phyloP scores from a whole-genome alignment of 1,139 yeast genomes.

The Debaryomyces robertsiae region DNA sequence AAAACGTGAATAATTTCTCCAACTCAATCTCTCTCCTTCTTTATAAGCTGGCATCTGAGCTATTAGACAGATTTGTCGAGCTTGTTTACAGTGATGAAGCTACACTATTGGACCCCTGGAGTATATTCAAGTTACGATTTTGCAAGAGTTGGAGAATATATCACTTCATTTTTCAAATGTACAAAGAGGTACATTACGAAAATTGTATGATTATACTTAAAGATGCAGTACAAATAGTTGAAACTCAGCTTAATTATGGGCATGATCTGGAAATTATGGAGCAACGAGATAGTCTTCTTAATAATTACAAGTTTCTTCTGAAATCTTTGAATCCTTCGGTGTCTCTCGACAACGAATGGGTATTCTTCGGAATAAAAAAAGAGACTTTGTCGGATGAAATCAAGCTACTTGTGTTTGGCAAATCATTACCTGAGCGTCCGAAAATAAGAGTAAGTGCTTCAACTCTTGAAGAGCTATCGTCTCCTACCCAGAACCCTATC shows the following conservation, averaged over 20 bases:
- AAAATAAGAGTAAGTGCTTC: constrained; percentile 1
- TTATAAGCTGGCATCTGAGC: constrained; percentile 21
- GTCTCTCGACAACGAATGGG: constrained; percentile 6
- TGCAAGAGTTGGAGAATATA: constrained; percentile 20
- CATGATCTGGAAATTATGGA: constrained; percentile 6
- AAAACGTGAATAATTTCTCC: constrained; percentile 13
- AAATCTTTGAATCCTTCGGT: constrained; percentile 1
- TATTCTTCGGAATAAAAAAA: constrained; percentile 5
- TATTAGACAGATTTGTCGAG: constrained; percentile 18
- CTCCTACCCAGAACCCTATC: not conserved
- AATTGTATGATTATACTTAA: constrained; percentile 18
- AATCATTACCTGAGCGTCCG: not conserved
- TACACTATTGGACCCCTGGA: constrained; percentile 10
- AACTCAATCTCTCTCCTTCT: constrained; percentile 28
- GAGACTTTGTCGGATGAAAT: not conserved
- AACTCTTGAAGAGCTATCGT: not conserved
- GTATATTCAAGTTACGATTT: constrained; percentile 14
- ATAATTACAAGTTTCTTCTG: constrained; percentile 1
- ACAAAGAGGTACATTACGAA: constrained; percentile 21
- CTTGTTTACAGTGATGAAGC: constrained; percentile 9
- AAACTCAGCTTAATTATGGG: constrained; percentile 16
- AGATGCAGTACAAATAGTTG: constrained; percentile 18
- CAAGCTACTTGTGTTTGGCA: not conserved
- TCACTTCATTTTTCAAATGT: constrained; percentile 21
- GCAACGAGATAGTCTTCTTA: constrained; percentile 5